phyloP scores from a whole-genome alignment of 345 rosid genomes.

The Gossypium turneri region DNA sequence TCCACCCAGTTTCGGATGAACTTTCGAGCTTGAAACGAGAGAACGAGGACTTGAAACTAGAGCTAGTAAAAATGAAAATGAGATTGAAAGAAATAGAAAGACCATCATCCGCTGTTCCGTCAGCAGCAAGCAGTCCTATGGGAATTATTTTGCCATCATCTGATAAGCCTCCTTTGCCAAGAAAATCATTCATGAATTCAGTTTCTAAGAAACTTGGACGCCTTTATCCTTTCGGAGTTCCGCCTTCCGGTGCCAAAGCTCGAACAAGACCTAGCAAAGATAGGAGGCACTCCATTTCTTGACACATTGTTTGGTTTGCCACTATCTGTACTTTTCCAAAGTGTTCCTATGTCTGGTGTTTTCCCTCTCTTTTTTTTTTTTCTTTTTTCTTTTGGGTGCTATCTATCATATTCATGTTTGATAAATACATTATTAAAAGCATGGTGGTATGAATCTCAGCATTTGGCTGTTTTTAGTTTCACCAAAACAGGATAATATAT shows the following conservation, averaged over 20 bases:
- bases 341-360: conserved; percentile 2
- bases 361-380: conserved; percentile 7
- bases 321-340: neutral
- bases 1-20: conserved; percentile 53
- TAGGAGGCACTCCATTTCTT: conserved; percentile 86
- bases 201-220: conserved; percentile 75
- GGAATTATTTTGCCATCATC: conserved; percentile 27
- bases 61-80: conserved; percentile 82
- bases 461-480: neutral
- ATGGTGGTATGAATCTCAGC: neutral
- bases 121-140: conserved; percentile 34
- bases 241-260: conserved; percentile 42
- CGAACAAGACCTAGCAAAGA: conserved; percentile 63
- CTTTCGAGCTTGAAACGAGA: conserved; percentile 59
- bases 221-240: conserved; percentile 62
- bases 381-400: neutral
- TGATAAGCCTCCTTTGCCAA: conserved; percentile 76
- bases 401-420: neutral
- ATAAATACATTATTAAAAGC: neutral
- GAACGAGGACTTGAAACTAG: conserved; percentile 77
- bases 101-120: conserved; percentile 17
- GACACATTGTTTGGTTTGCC: conserved; percentile 23
- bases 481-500: neutral
- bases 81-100: conserved; percentile 68
- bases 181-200: conserved; percentile 71